Base-by-base conservation (phyloP, 1,284 basidiomycete species). In the Phellopilus nigrolimitatus region DNA sequence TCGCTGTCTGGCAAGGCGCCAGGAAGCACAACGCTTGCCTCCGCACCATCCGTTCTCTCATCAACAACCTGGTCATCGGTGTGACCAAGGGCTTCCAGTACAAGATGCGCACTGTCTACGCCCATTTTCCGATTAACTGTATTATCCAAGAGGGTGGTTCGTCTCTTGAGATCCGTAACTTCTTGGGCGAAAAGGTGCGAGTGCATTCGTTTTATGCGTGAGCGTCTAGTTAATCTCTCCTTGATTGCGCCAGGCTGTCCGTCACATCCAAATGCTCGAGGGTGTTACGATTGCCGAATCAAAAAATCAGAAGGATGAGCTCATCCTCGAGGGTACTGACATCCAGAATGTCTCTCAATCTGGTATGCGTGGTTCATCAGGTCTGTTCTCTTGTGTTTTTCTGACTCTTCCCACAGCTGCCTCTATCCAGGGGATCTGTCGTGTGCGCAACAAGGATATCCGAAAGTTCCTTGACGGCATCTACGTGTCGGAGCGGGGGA, bases 111-210 rank as follows among this genome's bases (percentile, higher is more conserved):
- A 80, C 95, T 33, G 97, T 99, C 55, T 99, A 99, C 70, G 97
- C 97, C 66, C 97, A 99, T 82, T 99, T 99, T 82, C 97, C 97
- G 60, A 97, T 99, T 81, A 99, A 99, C 80, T 88, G 91, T 69
- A 98, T 99, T 71, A 93, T 98, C 67, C 85, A 89, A 69, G 86
- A 89, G 39, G 74, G 75, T 62, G 92, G 91, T 54, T 68, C 68
- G 51, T 76, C 84, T 49, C 72, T 97, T 55, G 95, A 99, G 73
- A 99, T 99, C 75, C 88, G 97, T 65, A 99, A 99, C 79, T 99
- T 98, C 79, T 78, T 97, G 69, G 92, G 95, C 62, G 90, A 93
- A 79, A 94, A 95, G 82, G 88, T 88, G 51, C 19, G 70, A 21
- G 24, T 33, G 9, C 27, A 33, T 13, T 21, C 3, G 25, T n/a